Base-by-base conservation (phyloP, 2,329 filamentous ascomycete species). In the Sclerotinia nivalis region DNA sequence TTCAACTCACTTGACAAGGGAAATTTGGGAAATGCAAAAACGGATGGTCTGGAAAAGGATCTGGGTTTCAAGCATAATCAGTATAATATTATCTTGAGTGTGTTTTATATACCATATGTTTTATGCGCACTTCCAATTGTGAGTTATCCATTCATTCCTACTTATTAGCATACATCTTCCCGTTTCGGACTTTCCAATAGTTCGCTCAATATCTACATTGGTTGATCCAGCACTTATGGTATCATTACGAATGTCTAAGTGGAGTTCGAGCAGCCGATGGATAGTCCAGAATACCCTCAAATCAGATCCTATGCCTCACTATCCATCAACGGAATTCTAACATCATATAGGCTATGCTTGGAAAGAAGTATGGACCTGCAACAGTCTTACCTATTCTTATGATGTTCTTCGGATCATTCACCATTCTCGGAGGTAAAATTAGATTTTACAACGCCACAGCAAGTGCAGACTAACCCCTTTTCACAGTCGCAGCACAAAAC, bases 51-150 rank as follows among this genome's bases (percentile, higher is more conserved):
- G 66, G 76, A 76, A 18, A 81, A 80, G 34, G 85, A 88, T 74
- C 80, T 92, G 28, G 78, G 86, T 45, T 89, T 93, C 79, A 83
- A 83, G 56, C 78, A 80, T 0, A 84, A 88, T 72, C 85, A 92
- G 77, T 92, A 93, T 80, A 92, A 92, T 77, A 84, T 88, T 40
- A 85, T 92, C 61, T 79, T 93, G 49, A 85, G 84, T 66, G 88
- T 93, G 73, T 93, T 93, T 82, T 93, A 91, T 79, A 83, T 93
- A 9, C 91, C 91, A 0, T 93, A 91, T 77, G 90, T 92, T 49
- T 76, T 93, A 4, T 90, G 88, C 68, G 90, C 89, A 1, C 89
- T 89, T 0, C 87, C 88, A 1, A 79, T 92, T 22, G 80, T 81
- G 66, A 71, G 74, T 74, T 20, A 22, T 45, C 18, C 5, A 22